Percentiles rank a stretch among this genome's conserved stretches.
Evolutionary conservation across 1,139 yeast genomes (phyloP).

Genomic region (Sugiyamaella xylanicola): DNA sequence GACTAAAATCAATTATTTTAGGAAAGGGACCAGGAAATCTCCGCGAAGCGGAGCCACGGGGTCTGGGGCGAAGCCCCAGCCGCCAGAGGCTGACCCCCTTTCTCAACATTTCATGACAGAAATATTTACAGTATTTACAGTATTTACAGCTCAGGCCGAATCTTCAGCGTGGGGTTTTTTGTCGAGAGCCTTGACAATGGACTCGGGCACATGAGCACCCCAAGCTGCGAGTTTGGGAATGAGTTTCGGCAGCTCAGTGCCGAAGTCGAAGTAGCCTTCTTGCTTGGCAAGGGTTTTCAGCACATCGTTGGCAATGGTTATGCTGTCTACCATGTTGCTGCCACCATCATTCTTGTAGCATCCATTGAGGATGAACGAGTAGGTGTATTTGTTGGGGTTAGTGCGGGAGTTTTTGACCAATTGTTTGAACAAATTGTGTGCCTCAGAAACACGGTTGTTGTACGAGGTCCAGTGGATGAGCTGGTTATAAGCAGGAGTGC

Average conservation of each 20-base stretch:
- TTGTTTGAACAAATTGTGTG: conserved; percentile 47
- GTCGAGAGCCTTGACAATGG: conserved; percentile 1
- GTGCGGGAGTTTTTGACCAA: conserved; percentile 37
- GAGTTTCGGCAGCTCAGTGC: conserved; percentile 20
- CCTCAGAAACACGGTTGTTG: conserved; percentile 45
- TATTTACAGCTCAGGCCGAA: background rate
- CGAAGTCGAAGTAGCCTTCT: conserved; percentile 21
- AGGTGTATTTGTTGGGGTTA: conserved; percentile 57
- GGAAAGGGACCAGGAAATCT: background rate
- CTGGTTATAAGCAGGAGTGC: conserved; percentile 59
- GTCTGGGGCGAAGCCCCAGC: background rate
- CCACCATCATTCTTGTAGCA: conserved; percentile 45
- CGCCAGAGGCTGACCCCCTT: background rate
- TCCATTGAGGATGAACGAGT: conserved; percentile 54
- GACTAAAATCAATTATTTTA: no score
- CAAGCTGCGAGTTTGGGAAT: conserved; percentile 14
- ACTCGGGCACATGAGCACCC: conserved; percentile 18
- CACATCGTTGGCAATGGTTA: conserved; percentile 44
- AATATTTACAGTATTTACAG: conserved; percentile 8
- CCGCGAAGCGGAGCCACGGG: background rate
- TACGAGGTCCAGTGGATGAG: conserved; percentile 55
- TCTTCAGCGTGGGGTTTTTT: background rate
- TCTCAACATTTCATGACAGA: background rate
- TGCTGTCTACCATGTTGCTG: conserved; percentile 9
- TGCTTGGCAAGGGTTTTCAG: conserved; percentile 38